phyloP scores from a whole-genome alignment of 2,329 filamentous ascomycete species.

The Colletotrichum nymphaeae region DNA sequence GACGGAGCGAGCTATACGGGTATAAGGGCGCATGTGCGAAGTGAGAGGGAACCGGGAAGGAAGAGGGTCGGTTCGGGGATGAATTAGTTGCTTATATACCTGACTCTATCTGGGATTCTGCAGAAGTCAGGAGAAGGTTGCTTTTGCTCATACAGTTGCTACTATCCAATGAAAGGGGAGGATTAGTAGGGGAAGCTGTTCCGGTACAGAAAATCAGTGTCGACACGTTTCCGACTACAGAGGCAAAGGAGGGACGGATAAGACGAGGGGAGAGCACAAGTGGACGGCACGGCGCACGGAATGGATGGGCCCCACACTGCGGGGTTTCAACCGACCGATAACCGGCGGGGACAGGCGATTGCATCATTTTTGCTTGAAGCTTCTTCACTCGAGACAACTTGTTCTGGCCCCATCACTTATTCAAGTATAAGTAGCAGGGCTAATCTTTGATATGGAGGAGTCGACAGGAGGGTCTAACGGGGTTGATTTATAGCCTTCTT shows the following conservation, averaged over 20 bases:
- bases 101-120: neutral
- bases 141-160: neutral
- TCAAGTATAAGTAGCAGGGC: neutral
- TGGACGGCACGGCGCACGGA: constrained; percentile 26
- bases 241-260: constrained; percentile 22
- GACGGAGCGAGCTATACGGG: constrained; percentile 1
- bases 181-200: neutral
- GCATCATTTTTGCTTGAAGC: constrained; percentile 22
- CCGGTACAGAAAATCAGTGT: constrained; percentile 4
- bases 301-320: constrained; percentile 29
- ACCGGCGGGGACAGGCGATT: constrained; percentile 26
- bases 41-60: neutral
- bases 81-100: neutral
- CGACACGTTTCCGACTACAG: constrained; percentile 28
- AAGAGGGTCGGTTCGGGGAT: neutral
- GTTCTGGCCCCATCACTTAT: no score
- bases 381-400: neutral
- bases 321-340: constrained; percentile 33
- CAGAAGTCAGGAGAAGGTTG: neutral
- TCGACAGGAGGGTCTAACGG: neutral
- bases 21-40: constrained; percentile 18
- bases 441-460: neutral
- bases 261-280: constrained; percentile 22
- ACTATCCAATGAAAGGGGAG: constrained; percentile 1
- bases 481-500: neutral